Percentiles rank a stretch among this genome's conserved stretches.
These are phyloP conservation scores for Sophora flavescens DNA, from an alignment of 306 rosid species.

Conservation along the genomic window DNA sequence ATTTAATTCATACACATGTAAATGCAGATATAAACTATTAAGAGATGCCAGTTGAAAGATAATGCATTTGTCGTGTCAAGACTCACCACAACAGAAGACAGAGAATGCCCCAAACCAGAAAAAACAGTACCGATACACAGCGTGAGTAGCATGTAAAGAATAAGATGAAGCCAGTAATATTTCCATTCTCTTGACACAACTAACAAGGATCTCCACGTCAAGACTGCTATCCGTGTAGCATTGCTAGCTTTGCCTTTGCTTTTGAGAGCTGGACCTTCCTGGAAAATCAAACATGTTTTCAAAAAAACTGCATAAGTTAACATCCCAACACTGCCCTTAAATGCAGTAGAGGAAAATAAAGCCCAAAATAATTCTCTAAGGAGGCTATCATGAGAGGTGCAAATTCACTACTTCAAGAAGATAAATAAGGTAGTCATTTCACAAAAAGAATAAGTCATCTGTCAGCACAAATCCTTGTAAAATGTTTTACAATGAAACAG, in stretches of 20 bases:
- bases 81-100: slow-evolving; percentile 95
- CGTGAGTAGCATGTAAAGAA: slow-evolving; percentile 86
- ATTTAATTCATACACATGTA: background rate
- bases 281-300: slow-evolving; percentile 51
- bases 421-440: slow-evolving; percentile 8
- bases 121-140: slow-evolving; percentile 88
- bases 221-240: slow-evolving; percentile 83
- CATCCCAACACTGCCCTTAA: slow-evolving; percentile 7
- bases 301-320: slow-evolving; percentile 32
- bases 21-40: slow-evolving; percentile 13
- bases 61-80: slow-evolving; percentile 3
- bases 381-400: background rate
- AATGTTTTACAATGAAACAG: slow-evolving; percentile 1
- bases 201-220: slow-evolving; percentile 95
- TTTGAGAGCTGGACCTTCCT: slow-evolving; percentile 97
- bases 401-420: slow-evolving; percentile 27
- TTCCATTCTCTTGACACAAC: slow-evolving; percentile 99
- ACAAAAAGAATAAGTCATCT: background rate
- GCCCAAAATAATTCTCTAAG: slow-evolving; percentile 16
- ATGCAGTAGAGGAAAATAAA: slow-evolving; percentile 4
- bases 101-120: slow-evolving; percentile 95
- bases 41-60: background rate
- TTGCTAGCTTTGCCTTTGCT: slow-evolving; percentile 88
- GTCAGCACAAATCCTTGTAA: background rate
- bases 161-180: slow-evolving; percentile 97